These are phyloP conservation scores for Pelargonium cotyledonis DNA, from an alignment of 441 rosid genomes.

Conservation along the genomic window DNA sequence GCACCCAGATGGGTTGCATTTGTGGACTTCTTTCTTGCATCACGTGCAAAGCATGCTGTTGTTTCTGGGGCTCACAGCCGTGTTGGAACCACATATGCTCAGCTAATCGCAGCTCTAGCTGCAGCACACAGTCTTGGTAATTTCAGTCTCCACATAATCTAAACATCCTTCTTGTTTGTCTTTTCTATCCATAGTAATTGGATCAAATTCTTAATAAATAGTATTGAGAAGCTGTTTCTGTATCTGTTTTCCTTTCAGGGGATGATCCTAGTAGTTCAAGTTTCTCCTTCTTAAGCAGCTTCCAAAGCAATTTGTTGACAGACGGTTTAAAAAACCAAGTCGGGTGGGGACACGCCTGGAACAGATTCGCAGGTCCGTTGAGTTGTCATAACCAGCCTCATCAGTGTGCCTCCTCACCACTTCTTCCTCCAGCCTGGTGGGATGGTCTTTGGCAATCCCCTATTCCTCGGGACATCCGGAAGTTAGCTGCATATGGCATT, in stretches of 20 bases:
- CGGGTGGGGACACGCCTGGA: slow-evolving; percentile 98
- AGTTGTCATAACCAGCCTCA: slow-evolving; percentile 63
- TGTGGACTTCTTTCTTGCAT: slow-evolving; percentile 93
- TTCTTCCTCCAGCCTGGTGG: slow-evolving; percentile 97
- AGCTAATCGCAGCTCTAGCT: slow-evolving; percentile 75
- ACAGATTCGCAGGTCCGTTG: slow-evolving; percentile 84
- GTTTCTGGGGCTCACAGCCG: slow-evolving; percentile 86
- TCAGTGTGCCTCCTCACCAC: slow-evolving; percentile 82
- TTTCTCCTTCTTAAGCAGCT: slow-evolving; percentile 75
- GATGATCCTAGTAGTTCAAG: slow-evolving; percentile 42
- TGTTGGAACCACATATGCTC: slow-evolving; percentile 87
- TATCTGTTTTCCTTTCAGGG: slow-evolving; percentile 35
- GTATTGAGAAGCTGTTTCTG: not conserved
- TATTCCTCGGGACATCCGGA: slow-evolving; percentile 51
- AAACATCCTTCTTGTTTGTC: slow-evolving; percentile 10
- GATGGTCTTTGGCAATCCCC: slow-evolving; percentile 96
- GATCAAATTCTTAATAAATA: not conserved
- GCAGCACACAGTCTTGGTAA: slow-evolving; percentile 80
- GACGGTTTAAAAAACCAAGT: slow-evolving; percentile 70
- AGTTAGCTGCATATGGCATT: slow-evolving; percentile 55
- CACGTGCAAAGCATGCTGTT: slow-evolving; percentile 68
- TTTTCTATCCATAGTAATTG: not conserved
- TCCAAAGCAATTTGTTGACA: slow-evolving; percentile 60
- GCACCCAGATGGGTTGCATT: slow-evolving; percentile 99
- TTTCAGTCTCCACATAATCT: not conserved